Evolutionary conservation across 768 basidiomycete species (phyloP).

Genomic region (Podaxis sp.): DNA sequence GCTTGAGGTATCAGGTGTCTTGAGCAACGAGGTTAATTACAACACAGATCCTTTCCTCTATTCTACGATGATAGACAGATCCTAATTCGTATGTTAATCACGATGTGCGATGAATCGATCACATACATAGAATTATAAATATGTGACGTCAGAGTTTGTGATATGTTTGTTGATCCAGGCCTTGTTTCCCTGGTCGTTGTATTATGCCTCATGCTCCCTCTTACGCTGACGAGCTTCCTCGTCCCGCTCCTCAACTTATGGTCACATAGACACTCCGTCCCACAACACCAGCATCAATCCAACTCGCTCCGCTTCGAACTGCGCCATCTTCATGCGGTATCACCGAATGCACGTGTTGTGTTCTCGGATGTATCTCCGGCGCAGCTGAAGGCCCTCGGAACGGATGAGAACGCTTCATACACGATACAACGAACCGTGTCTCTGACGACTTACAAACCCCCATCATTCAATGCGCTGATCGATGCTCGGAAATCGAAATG

Average conservation of each 20-base stretch:
- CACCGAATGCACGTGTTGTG: constrained; percentile 45
- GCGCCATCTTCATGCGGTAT: constrained; percentile 62
- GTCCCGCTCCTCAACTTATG: constrained; percentile 38
- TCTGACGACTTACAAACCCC: constrained; percentile 38
- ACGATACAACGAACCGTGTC: constrained; percentile 27
- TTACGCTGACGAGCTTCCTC: constrained; percentile 48
- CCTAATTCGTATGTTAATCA: neutral
- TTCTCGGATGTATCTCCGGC: constrained; percentile 47
- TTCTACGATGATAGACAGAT: neutral
- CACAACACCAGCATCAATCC: constrained; percentile 12
- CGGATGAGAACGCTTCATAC: constrained; percentile 27
- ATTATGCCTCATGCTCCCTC: constrained; percentile 50
- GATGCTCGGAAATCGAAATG: constrained; percentile 27
- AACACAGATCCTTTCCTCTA: neutral
- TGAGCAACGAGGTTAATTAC: neutral
- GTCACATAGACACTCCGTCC: constrained; percentile 11
- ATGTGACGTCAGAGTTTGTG: constrained; percentile 9
- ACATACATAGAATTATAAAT: neutral
- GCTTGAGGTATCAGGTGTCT: neutral
- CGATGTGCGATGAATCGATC: neutral
- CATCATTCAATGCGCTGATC: constrained; percentile 42
- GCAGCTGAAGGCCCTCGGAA: constrained; percentile 11
- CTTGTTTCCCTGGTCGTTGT: constrained; percentile 4
- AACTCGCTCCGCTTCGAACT: constrained; percentile 48
- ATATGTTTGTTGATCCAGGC: neutral